Conservation (phyloP, 805 yeast genomes). For the Candida wancherniae region DNA sequence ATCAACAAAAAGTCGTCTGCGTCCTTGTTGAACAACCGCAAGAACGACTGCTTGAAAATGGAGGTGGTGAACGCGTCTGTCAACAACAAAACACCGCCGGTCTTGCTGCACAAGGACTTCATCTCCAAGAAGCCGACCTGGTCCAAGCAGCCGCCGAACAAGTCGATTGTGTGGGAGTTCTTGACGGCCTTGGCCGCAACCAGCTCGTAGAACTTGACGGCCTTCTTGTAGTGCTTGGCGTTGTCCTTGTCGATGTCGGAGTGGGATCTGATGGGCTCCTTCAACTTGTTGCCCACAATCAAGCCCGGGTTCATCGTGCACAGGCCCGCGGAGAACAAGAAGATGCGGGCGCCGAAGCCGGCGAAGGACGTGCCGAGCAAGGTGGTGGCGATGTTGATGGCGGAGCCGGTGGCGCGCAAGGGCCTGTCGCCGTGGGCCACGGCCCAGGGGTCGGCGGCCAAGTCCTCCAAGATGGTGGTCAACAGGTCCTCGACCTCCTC, state of each 20-base stretch:
- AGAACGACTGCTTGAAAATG: slow-evolving; percentile 86
- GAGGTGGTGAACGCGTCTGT: slow-evolving; percentile 94
- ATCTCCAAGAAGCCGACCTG: slow-evolving; percentile 94
- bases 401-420: slow-evolving; percentile 88
- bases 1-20: slow-evolving; percentile 78
- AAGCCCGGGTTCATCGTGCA: slow-evolving; percentile 93
- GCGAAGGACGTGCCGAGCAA: slow-evolving; percentile 78
- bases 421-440: slow-evolving; percentile 81
- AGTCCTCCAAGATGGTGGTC: slow-evolving; percentile 70
- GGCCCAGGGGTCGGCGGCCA: slow-evolving; percentile 84
- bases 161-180: slow-evolving; percentile 77
- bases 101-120: slow-evolving; percentile 77
- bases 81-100: slow-evolving; percentile 86
- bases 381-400: slow-evolving; percentile 77
- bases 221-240: slow-evolving; percentile 84
- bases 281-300: slow-evolving; percentile 84
- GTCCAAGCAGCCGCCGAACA: slow-evolving; percentile 93
- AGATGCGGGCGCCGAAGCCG: slow-evolving; percentile 82
- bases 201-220: slow-evolving; percentile 73
- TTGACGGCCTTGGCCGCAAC: slow-evolving; percentile 66
- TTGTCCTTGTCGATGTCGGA: slow-evolving; percentile 88
- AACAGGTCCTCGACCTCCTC: slow-evolving; percentile 79
- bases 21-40: slow-evolving; percentile 83
- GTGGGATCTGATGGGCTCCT: slow-evolving; percentile 96
- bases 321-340: slow-evolving; percentile 91